Evolutionary conservation across 768 basidiomycete species (phyloP).

Genomic region (Gautieria morchelliformis): DNA sequence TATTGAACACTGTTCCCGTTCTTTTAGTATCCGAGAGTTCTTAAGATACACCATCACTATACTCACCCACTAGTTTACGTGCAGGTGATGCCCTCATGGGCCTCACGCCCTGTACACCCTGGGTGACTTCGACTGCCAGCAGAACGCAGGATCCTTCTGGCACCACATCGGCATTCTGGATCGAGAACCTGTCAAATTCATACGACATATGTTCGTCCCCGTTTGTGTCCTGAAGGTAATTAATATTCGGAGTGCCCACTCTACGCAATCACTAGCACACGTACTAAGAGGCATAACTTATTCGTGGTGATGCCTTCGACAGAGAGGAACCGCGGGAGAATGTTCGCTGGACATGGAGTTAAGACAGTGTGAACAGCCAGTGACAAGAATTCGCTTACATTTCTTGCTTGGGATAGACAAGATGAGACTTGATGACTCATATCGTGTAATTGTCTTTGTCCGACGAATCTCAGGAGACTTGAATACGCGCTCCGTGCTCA

Average conservation of each 20-base stretch:
- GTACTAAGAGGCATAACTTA: neutral
- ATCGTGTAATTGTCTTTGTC: neutral
- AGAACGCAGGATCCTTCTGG: neutral
- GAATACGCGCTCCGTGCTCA: neutral
- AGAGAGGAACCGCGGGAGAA: neutral
- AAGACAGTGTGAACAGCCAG: neutral
- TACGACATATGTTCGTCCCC: neutral
- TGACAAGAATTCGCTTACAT: neutral
- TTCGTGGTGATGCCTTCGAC: neutral
- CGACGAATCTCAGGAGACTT: neutral
- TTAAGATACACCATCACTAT: neutral
- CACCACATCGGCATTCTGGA: neutral
- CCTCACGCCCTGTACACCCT: neutral
- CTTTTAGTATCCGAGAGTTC: neutral
- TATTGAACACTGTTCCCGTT: neutral
- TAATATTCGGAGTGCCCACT: neutral
- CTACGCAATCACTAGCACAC: neutral
- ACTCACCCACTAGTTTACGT: neutral
- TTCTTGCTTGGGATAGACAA: neutral
- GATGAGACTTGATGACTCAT: neutral
- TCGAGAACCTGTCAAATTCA: neutral
- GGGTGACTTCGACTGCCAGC: neutral
- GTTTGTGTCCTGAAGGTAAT: neutral
- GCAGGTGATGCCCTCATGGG: neutral
- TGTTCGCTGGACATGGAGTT: neutral